Percentiles rank a stretch among this genome's conserved stretches.
Evolutionary conservation across 73 alveolate species (phyloP).

Genomic region (Paramecium tetraurelia): DNA sequence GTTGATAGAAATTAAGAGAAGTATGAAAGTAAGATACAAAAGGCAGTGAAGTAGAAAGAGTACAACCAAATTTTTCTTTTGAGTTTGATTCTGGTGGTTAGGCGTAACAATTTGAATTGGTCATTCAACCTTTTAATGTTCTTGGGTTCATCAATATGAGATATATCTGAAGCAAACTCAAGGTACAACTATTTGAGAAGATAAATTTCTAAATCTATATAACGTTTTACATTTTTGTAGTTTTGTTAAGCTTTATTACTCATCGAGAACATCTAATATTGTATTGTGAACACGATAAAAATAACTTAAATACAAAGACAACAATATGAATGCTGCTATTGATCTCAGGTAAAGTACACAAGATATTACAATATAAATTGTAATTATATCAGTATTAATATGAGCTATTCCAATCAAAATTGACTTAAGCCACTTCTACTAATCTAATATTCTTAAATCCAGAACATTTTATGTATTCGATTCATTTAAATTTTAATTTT

Average conservation of each 20-base stretch:
- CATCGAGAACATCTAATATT: not conserved
- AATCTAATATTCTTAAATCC: not conserved
- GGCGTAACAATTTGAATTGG: not conserved
- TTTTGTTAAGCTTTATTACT: not conserved
- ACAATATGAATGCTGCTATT: slow-evolving; percentile 4
- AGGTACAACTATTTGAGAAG: not conserved
- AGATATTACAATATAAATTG: slow-evolving; percentile 1
- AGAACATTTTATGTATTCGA: not conserved
- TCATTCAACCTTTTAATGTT: not conserved
- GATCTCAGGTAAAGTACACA: slow-evolving; percentile 32
- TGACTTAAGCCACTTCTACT: not conserved
- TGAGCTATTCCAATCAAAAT: not conserved
- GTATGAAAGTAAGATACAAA: slow-evolving; percentile 1
- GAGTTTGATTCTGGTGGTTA: not conserved
- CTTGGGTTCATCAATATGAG: not conserved
- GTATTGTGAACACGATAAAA: not conserved
- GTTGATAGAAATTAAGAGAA: slow-evolving; percentile 20
- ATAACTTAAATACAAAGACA: slow-evolving; percentile 15
- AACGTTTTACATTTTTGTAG: not conserved
- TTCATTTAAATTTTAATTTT: not conserved
- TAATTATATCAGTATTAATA: slow-evolving; percentile 29
- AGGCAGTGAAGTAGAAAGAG: slow-evolving; percentile 36
- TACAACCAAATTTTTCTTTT: slow-evolving; percentile 24
- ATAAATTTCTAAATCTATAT: not conserved
- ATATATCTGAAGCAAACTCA: not conserved